Evolutionary conservation across 2,329 filamentous ascomycete species (phyloP).

Genomic region (Epichloe amarillans): DNA sequence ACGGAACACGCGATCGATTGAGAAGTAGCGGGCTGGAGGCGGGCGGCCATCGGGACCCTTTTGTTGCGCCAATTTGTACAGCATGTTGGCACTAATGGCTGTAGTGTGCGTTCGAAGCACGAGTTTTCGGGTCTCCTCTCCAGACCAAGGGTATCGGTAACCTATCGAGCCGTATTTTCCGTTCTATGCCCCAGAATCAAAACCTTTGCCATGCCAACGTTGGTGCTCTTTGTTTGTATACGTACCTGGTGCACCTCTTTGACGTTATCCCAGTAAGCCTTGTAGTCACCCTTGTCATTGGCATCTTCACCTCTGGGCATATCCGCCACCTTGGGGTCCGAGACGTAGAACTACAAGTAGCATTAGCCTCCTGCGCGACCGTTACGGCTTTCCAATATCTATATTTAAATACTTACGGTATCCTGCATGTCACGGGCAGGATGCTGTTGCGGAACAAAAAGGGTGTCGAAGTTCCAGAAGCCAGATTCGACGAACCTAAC

Average conservation of each 20-base stretch:
- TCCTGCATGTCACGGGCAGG: slow-evolving; percentile 95
- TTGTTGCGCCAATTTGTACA: slow-evolving; percentile 75
- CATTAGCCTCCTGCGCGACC: not conserved
- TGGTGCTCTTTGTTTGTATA: not conserved
- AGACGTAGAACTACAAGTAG: slow-evolving; percentile 63
- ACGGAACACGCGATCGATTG: slow-evolving; percentile 94
- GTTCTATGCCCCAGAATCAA: slow-evolving; percentile 21
- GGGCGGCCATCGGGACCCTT: slow-evolving; percentile 58
- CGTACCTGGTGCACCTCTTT: slow-evolving; percentile 61
- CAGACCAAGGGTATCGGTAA: slow-evolving; percentile 89
- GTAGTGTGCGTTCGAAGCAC: slow-evolving; percentile 96
- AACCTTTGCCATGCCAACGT: not conserved
- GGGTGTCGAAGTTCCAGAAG: slow-evolving; percentile 96
- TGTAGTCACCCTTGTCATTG: slow-evolving; percentile 52
- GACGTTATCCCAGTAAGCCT: slow-evolving; percentile 80
- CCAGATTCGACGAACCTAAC: slow-evolving; percentile 71
- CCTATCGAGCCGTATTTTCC: slow-evolving; percentile 92
- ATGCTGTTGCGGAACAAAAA: slow-evolving; percentile 92
- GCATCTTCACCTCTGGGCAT: slow-evolving; percentile 35
- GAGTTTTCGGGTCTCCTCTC: slow-evolving; percentile 68
- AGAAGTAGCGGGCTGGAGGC: slow-evolving; percentile 81
- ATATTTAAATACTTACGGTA: slow-evolving; percentile 31
- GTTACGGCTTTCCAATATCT: not conserved
- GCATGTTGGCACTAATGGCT: slow-evolving; percentile 76
- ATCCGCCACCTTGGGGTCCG: slow-evolving; percentile 69